Evolutionary conservation across 805 yeast genomes (phyloP).

Genomic region (Torulaspora delbrueckii): DNA sequence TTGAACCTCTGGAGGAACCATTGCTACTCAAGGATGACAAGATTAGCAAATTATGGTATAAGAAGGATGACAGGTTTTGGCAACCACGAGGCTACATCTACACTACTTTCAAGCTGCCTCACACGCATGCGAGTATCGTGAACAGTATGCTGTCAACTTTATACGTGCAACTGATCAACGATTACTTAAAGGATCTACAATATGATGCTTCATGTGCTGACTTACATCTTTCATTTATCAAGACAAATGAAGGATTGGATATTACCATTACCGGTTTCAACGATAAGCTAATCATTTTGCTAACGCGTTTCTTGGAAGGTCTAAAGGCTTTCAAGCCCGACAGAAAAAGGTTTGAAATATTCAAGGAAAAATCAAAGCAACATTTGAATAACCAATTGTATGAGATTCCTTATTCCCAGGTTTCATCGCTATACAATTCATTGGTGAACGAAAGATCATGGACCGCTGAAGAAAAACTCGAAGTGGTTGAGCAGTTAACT

Average conservation of each 20-base stretch:
- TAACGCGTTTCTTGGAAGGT: slow-evolving; percentile 54
- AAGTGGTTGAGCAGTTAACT: slow-evolving; percentile 42
- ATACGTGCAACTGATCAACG: slow-evolving; percentile 67
- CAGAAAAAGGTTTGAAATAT: slow-evolving; percentile 56
- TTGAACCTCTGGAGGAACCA: slow-evolving; percentile 48
- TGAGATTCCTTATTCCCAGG: slow-evolving; percentile 73
- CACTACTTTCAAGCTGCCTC: slow-evolving; percentile 60
- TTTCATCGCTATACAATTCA: slow-evolving; percentile 55
- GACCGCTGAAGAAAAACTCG: slow-evolving; percentile 55
- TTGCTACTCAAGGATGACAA: slow-evolving; percentile 50
- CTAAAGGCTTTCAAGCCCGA: slow-evolving; percentile 48
- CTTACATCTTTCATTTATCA: slow-evolving; percentile 50
- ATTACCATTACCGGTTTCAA: slow-evolving; percentile 73
- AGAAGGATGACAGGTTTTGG: slow-evolving; percentile 82
- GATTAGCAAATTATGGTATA: slow-evolving; percentile 68
- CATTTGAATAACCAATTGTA: slow-evolving; percentile 64
- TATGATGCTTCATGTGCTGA: slow-evolving; percentile 87
- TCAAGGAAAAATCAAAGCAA: slow-evolving; percentile 60
- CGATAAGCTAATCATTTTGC: slow-evolving; percentile 65
- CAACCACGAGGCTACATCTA: slow-evolving; percentile 80
- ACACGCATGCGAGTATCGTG: slow-evolving; percentile 53
- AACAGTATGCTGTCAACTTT: slow-evolving; percentile 55
- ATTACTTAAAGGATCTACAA: slow-evolving; percentile 61
- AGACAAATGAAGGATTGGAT: slow-evolving; percentile 66
- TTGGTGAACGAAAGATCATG: slow-evolving; percentile 71